Evolutionary conservation across 2,329 filamentous ascomycete genomes (phyloP).

Genomic region (Pestalotiopsis fici): DNA sequence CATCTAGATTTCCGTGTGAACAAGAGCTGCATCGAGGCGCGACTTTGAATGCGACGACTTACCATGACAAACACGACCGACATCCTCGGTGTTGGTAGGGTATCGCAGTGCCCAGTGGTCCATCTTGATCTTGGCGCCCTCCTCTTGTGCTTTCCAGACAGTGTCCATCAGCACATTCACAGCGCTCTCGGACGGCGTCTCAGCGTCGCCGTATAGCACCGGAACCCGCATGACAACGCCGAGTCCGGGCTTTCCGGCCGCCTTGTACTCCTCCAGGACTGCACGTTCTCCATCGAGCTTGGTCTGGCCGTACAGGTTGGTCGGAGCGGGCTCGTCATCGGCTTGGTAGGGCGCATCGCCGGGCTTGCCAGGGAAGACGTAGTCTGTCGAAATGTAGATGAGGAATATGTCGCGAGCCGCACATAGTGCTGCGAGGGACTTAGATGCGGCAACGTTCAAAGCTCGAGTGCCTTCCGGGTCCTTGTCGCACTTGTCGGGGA

Average conservation of each 20-base stretch:
- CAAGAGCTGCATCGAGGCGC: neutral
- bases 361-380: constrained; percentile 71
- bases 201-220: constrained; percentile 78
- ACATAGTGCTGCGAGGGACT: constrained; percentile 66
- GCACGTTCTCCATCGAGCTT: constrained; percentile 64
- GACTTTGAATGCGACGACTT: constrained; percentile 22
- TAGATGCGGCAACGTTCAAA: constrained; percentile 74
- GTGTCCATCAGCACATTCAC: constrained; percentile 79
- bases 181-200: constrained; percentile 73
- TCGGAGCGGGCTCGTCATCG: constrained; percentile 63
- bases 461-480: constrained; percentile 74
- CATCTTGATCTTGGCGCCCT: constrained; percentile 67
- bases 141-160: constrained; percentile 72
- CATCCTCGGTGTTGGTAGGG: constrained; percentile 87
- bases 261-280: constrained; percentile 62
- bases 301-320: constrained; percentile 73
- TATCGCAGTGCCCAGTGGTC: constrained; percentile 85
- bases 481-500: constrained; percentile 80
- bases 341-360: constrained; percentile 85
- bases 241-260: constrained; percentile 49
- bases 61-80: constrained; percentile 75
- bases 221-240: constrained; percentile 78
- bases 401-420: constrained; percentile 62
- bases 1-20: constrained; percentile 47
- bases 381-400: constrained; percentile 82